Conservation (phyloP, 441 rosid genomes). For the Euphorbia celastroides region DNA sequence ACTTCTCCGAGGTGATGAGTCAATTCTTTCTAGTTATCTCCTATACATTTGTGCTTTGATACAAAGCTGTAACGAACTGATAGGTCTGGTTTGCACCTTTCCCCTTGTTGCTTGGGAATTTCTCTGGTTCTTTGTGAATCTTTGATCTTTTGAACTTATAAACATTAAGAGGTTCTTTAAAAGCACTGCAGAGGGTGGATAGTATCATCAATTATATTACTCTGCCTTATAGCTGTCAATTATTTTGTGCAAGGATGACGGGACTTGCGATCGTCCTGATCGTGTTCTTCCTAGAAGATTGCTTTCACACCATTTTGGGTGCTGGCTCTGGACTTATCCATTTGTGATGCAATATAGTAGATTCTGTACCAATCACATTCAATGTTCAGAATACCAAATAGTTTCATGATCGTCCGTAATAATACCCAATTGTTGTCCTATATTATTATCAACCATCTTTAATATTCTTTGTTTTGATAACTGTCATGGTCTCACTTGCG, state of each 20-base stretch:
- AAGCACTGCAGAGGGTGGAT: background rate
- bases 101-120: background rate
- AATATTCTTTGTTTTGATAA: background rate
- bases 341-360: background rate
- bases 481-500: background rate
- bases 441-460: background rate
- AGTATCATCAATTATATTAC: background rate
- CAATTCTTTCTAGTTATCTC: background rate
- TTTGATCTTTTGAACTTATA: background rate
- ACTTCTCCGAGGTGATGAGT: slow-evolving; percentile 31
- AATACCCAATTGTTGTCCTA: background rate
- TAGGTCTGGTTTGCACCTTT: background rate
- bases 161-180: background rate
- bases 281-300: background rate
- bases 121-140: background rate
- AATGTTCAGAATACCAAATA: background rate
- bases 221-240: background rate
- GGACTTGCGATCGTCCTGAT: background rate
- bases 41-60: background rate
- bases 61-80: background rate
- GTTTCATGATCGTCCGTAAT: background rate
- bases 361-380: background rate
- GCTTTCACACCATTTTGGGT: background rate
- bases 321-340: background rate
- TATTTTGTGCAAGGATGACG: background rate